phyloP scores from a whole-genome alignment of 176 grass and related monocot genomes.

The Cymbopogon citratus region DNA sequence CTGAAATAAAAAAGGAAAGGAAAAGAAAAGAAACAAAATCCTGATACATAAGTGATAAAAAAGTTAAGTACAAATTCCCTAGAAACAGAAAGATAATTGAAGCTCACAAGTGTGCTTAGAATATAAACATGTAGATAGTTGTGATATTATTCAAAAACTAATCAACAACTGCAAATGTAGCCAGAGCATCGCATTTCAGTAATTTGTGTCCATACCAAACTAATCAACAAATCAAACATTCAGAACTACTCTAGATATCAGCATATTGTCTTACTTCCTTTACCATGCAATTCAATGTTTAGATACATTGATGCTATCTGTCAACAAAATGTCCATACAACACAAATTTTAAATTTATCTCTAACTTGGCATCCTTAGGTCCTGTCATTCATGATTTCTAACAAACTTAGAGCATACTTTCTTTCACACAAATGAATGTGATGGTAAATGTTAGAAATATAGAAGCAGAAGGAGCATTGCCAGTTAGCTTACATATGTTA shows the following conservation, averaged over 20 bases:
- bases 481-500: not conserved
- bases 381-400: not conserved
- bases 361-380: not conserved
- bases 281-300: not conserved
- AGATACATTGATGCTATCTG: not conserved
- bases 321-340: not conserved
- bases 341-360: not conserved
- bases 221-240: not conserved
- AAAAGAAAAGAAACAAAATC: too few relatives aligned
- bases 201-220: not conserved
- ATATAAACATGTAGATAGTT: not conserved
- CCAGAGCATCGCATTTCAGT: not conserved
- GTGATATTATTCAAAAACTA: not conserved
- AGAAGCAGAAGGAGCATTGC: not conserved
- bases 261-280: not conserved
- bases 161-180: not conserved
- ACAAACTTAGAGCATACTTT: not conserved
- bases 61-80: too few relatives aligned
- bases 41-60: too few relatives aligned
- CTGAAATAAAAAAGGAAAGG: too few relatives aligned
- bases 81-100: too few relatives aligned
- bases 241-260: not conserved
- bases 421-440: not conserved
- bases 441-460: not conserved
- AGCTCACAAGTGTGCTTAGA: too few relatives aligned